Evolutionary conservation across 75 land plant genomes (phyloP).

Genomic region (Larix kaempferi): DNA sequence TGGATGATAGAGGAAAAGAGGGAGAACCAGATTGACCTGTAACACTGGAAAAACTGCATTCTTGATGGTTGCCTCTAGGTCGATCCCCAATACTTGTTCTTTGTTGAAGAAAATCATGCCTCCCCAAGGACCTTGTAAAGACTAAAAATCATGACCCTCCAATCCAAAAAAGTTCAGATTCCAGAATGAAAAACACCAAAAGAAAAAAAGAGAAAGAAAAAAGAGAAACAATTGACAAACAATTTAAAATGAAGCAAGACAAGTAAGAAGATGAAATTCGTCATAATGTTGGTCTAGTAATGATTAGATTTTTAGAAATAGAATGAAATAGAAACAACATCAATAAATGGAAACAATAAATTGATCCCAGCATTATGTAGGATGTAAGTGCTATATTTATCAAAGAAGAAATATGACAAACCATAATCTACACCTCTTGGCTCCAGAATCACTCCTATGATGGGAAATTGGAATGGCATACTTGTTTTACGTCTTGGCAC

Average conservation of each 20-base stretch:
- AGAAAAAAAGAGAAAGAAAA: not conserved
- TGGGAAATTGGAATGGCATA: too few species aligned
- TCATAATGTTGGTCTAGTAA: not conserved
- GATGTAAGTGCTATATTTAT: not conserved
- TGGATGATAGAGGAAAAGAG: not conserved
- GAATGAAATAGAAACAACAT: not conserved
- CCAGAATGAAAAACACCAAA: not conserved
- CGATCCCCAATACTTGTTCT: conserved; percentile 68
- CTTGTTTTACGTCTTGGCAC: too few species aligned
- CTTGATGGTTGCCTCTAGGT: conserved; percentile 79
- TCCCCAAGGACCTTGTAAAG: conserved; percentile 90
- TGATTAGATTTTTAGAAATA: not conserved
- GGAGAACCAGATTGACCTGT: conserved; percentile 48
- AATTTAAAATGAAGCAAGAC: too few species aligned
- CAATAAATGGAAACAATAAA: not conserved
- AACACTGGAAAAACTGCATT: conserved; percentile 95
- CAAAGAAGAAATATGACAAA: too few species aligned
- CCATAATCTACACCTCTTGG: not conserved
- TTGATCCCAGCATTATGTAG: not conserved
- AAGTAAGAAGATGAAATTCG: too few species aligned
- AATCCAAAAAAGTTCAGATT: not conserved
- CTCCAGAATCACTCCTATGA: not conserved
- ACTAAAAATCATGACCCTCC: conserved; percentile 32
- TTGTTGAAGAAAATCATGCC: conserved; percentile 95
- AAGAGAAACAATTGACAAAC: too few species aligned